Evolutionary conservation across 1,139 yeast genomes (phyloP).

Genomic region (Hansenula sp.): DNA sequence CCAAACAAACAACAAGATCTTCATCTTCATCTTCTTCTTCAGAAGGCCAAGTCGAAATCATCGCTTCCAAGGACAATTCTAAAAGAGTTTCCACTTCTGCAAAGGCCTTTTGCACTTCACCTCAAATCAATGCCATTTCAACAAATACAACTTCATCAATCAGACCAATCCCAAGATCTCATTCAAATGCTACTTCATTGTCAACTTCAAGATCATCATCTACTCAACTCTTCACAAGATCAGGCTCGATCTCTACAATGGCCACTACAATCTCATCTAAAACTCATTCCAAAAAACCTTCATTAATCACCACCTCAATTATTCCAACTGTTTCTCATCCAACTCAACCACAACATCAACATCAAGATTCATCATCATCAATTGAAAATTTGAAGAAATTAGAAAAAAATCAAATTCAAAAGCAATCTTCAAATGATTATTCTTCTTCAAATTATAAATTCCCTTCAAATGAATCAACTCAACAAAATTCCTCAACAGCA

Average conservation of each 20-base stretch:
- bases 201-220: slow-evolving; percentile 4
- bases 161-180: slow-evolving; percentile 3
- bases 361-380: slow-evolving; percentile 15
- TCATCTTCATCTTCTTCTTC: neutral
- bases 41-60: neutral
- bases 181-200: slow-evolving; percentile 6
- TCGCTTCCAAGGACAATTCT: neutral
- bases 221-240: slow-evolving; percentile 12
- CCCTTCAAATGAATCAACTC: slow-evolving; percentile 5
- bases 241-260: slow-evolving; percentile 14
- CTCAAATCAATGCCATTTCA: neutral
- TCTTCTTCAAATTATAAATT: slow-evolving; percentile 4
- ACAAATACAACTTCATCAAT: neutral
- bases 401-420: slow-evolving; percentile 17
- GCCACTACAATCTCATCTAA: slow-evolving; percentile 10
- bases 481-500: no score
- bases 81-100: neutral
- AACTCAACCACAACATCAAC: slow-evolving; percentile 8
- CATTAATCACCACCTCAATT: slow-evolving; percentile 8
- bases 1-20: neutral
- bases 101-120: slow-evolving; percentile 6
- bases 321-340: slow-evolving; percentile 1
- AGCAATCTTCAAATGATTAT: slow-evolving; percentile 15
- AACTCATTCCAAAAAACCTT: slow-evolving; percentile 8
- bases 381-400: slow-evolving; percentile 18